These are phyloP conservation scores for Clohesyomyces aquaticus DNA, from an alignment of 495 filamentous ascomycete genomes.

Conservation along the genomic window DNA sequence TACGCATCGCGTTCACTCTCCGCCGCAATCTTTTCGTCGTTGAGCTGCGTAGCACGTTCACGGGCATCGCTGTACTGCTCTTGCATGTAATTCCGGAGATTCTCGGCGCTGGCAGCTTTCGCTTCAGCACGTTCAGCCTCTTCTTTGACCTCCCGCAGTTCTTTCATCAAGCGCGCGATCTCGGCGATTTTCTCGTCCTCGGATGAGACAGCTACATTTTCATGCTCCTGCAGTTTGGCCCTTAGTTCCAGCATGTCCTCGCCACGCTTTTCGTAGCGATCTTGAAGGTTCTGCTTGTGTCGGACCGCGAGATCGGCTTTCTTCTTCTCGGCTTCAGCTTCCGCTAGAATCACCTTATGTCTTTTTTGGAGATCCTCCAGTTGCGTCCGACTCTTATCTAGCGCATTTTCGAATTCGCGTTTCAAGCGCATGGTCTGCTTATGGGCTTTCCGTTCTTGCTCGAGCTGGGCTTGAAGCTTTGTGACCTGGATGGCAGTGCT, in stretches of 20 bases:
- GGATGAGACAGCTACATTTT: conserved; percentile 13
- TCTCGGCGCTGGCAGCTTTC: conserved; percentile 11
- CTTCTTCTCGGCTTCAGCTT: not conserved
- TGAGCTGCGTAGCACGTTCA: conserved; percentile 3
- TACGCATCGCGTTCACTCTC: not conserved
- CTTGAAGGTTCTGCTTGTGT: not conserved
- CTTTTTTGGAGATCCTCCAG: conserved; percentile 12
- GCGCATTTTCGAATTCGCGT: not conserved
- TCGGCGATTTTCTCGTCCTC: conserved; percentile 21
- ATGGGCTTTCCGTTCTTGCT: not conserved
- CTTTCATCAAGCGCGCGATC: conserved; percentile 3
- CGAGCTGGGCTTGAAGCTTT: conserved; percentile 16
- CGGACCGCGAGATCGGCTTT: not conserved
- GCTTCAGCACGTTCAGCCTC: conserved; percentile 8
- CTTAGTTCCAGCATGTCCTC: too few relatives aligned
- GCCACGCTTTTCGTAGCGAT: conserved; percentile 19
- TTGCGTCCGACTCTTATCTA: conserved; percentile 11
- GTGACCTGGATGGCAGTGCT: conserved; percentile 18
- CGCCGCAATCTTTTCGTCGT: not conserved
- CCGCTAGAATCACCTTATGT: not conserved
- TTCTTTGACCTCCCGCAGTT: conserved; percentile 7
- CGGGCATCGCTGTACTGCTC: conserved; percentile 22
- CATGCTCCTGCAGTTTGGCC: not conserved
- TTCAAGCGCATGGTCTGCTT: not conserved
- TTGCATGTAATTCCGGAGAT: conserved; percentile 17